phyloP scores from a whole-genome alignment of 345 rosid species.

The Citrus inodora region DNA sequence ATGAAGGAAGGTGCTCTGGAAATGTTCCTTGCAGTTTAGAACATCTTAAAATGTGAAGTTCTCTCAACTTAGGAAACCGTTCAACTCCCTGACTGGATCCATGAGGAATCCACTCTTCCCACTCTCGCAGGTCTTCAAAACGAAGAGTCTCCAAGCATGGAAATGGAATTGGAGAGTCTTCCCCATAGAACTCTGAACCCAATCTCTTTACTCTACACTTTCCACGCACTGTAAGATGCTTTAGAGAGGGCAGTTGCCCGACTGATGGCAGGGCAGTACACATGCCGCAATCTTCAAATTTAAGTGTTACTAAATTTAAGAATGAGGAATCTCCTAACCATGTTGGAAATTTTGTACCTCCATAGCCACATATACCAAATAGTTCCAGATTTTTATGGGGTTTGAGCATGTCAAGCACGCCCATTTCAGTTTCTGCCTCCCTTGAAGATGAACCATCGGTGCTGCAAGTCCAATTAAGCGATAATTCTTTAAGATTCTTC shows the following conservation, averaged over 20 bases:
- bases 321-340: slow-evolving; percentile 20
- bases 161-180: neutral
- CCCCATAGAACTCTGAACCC: slow-evolving; percentile 1
- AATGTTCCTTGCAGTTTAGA: too few species aligned
- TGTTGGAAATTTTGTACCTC: neutral
- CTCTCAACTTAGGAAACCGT: too few species aligned
- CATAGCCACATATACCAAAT: neutral
- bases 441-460: too few species aligned
- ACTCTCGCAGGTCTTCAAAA: too few species aligned
- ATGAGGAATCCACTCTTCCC: too few species aligned
- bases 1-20: too few species aligned
- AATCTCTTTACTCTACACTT: neutral
- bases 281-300: neutral
- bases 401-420: too few species aligned
- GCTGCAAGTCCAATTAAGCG: neutral
- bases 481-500: slow-evolving; percentile 22
- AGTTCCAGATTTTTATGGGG: too few species aligned
- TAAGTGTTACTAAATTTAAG: neutral
- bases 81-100: too few species aligned
- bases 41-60: too few species aligned
- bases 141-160: neutral
- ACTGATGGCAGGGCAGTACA: slow-evolving; percentile 1
- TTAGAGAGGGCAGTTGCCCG: neutral
- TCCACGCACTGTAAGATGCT: neutral
- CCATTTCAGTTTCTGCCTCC: too few species aligned